Evolutionary conservation across 805 yeast genomes (phyloP), one percentile per base, ranked within the genome.

Genomic region (Wickerhamomyces strasburgensis): DNA sequence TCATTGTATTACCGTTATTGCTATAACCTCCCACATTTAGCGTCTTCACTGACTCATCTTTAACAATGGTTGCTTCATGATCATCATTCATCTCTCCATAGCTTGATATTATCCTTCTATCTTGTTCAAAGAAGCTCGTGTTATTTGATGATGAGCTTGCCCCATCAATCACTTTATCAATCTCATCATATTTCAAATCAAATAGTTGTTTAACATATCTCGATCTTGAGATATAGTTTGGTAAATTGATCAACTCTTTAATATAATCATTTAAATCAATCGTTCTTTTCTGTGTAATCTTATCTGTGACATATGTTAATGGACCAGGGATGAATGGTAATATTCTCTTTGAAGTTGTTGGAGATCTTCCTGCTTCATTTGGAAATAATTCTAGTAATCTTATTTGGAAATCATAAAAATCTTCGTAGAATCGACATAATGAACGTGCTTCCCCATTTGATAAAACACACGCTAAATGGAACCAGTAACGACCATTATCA

Each of bases 241-340:
- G 98, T 52, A 90, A 68, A 29, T 73, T 68, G 23, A 86, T 70
- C 44, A 90, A 60, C 27, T 73, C 75, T 27, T 67, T 64, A 11
- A 79, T 75, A 46, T 78, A 79, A 19, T 69, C 68, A 51, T 78
- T 75, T 39, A 78, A 57, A 49, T 73, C 78, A 1, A 66, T 70
- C 33, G 72, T 66, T 39, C 84, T 64, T 49, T 73, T 75, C 33
- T 67, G 61, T 1, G 82, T 72, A 27, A 76, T 74, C 13, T 77
- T 63, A 61, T 90, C 97, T 44, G 87, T 87, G 37, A 93, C 95
- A 52, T 83, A 84, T 27, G 94, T 82, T 33, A 90, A 70, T 3
- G 98, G 99, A 1, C 98, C 98, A 0, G 98, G 98, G 53, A 93
- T 89, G 47, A 81, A 87, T 6, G 98, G 98, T 39, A 93, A 70